Percentiles rank a stretch among this genome's conserved stretches.
Conservation (phyloP, 345 rosid species). For the Hibiscus syriacus region DNA sequence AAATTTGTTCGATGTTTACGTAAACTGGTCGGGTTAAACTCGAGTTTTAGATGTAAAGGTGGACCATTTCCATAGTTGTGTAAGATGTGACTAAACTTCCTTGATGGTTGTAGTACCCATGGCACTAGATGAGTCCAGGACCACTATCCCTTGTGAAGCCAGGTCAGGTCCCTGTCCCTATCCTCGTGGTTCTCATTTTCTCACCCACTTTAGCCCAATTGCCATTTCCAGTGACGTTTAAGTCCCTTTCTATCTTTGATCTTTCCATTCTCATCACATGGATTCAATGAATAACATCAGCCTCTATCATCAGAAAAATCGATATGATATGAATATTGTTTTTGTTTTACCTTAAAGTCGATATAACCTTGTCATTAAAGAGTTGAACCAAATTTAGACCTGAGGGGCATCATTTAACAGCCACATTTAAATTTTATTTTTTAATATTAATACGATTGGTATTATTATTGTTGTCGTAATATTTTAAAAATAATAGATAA, state of each 20-base stretch:
- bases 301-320: not conserved
- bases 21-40: too few species aligned
- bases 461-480: too few species aligned
- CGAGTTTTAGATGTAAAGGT: not conserved
- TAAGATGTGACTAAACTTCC: constrained; percentile 41
- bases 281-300: not conserved
- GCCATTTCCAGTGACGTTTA: not conserved
- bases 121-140: constrained; percentile 12
- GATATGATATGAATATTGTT: too few species aligned
- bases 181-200: constrained; percentile 16
- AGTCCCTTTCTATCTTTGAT: not conserved
- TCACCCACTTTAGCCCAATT: too few species aligned
- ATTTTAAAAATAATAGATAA: too few species aligned
- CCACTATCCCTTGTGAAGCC: constrained; percentile 25
- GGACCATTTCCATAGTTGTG: constrained; percentile 32
- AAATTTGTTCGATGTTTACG: too few species aligned
- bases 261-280: not conserved
- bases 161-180: not conserved
- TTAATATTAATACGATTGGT: too few species aligned
- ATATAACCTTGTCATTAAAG: too few species aligned
- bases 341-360: too few species aligned
- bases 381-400: too few species aligned
- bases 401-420: too few species aligned
- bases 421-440: too few species aligned
- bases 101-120: constrained; percentile 14